Conservation (phyloP, 768 basidiomycete species). For the Phylloporus sp. region DNA sequence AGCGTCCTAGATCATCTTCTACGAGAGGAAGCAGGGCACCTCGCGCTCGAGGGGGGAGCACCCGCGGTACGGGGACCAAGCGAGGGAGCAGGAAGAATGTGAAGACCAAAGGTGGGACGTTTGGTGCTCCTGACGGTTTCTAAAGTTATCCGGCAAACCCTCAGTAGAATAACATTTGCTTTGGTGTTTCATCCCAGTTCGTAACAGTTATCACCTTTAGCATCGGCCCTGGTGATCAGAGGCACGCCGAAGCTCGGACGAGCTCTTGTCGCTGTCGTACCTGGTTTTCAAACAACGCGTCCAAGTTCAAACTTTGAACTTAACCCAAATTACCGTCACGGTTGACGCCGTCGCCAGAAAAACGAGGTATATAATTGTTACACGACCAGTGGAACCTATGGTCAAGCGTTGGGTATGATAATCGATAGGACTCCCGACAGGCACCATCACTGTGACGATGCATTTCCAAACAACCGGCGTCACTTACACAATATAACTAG, state of each 20-base stretch:
- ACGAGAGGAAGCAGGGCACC: conserved; percentile 22
- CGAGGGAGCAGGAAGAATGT: conserved; percentile 24
- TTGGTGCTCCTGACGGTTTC: conserved; percentile 30
- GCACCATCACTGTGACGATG: too few species aligned
- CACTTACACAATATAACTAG: neutral
- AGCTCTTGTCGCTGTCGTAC: too few species aligned
- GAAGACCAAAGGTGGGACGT: conserved; percentile 32
- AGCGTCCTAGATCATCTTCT: conserved; percentile 26
- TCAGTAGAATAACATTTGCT: neutral
- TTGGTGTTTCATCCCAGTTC: neutral
- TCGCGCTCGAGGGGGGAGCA: conserved; percentile 21
- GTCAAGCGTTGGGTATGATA: too few species aligned
- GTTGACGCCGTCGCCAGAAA: too few species aligned
- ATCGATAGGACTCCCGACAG: too few species aligned
- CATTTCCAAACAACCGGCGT: too few species aligned
- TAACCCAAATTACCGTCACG: too few species aligned
- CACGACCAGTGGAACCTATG: too few species aligned
- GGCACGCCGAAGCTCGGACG: too few species aligned
- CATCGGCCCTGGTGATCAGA: neutral
- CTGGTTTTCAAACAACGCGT: too few species aligned
- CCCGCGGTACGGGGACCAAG: conserved; percentile 20
- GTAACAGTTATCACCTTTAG: neutral
- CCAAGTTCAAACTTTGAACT: too few species aligned
- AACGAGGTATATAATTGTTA: too few species aligned
- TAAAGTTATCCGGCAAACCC: conserved; percentile 2